phyloP scores from a whole-genome alignment of 2,329 filamentous ascomycete species.

The Nectriaceae sp. region DNA sequence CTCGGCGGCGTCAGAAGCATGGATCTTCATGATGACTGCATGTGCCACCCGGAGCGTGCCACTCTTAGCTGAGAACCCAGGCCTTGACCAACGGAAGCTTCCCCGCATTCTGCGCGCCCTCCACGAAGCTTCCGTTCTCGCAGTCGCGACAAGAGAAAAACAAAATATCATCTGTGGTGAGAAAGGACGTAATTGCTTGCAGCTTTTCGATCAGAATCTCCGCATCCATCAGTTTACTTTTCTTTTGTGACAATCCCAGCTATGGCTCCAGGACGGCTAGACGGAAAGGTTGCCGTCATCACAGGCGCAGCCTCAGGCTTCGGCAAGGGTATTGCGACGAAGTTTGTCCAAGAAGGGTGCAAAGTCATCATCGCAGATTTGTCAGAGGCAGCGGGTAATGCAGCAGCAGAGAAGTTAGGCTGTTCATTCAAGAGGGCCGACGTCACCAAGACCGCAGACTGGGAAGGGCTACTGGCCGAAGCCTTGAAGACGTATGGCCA shows the following conservation, averaged over 20 bases:
- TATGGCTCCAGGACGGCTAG: conserved; percentile 35
- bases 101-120: conserved; percentile 1
- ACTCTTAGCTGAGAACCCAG: conserved; percentile 1
- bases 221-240: neutral
- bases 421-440: conserved; percentile 47
- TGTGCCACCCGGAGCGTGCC: conserved; percentile 16
- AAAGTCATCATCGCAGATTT: conserved; percentile 65
- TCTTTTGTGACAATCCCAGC: neutral
- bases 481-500: conserved; percentile 49
- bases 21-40: neutral
- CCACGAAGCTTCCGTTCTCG: too few species aligned
- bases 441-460: conserved; percentile 54
- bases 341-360: conserved; percentile 61
- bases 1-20: too few species aligned
- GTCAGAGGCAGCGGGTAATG: conserved; percentile 51
- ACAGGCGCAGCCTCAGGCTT: conserved; percentile 64
- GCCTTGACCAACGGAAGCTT: neutral
- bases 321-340: conserved; percentile 60
- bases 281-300: conserved; percentile 45
- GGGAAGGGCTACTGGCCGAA: conserved; percentile 50
- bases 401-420: conserved; percentile 47
- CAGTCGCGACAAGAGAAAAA: too few species aligned
- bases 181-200: neutral
- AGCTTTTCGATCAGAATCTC: neutral
- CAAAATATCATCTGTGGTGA: too few species aligned